Evolutionary conservation across 2,329 filamentous ascomycete species (phyloP), one percentile per base, ranked within the genome.

Genomic region (Thelonectria blattea): DNA sequence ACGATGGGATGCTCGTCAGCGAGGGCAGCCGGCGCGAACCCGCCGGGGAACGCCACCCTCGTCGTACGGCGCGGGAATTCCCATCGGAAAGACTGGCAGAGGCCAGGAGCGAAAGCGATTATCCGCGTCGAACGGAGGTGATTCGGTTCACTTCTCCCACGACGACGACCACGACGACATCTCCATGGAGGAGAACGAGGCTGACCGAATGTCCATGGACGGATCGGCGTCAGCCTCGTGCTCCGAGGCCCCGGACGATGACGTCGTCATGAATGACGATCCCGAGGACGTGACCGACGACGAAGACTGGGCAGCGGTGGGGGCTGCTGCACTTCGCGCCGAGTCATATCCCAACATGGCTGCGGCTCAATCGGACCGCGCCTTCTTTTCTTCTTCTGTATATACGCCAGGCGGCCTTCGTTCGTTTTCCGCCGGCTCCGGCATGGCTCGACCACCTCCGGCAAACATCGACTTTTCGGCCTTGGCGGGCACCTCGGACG

Each of bases 261-360:
- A 88, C 61, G 82, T 87, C 62, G 80, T 80, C 67, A 86, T 88
- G 80, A 88, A 88, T 69, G 90, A 92, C 68, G 90, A 96, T 72
- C 87, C 91, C 62, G 89, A 91, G 66, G 92, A 97, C 72, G 85
- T 91, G 61, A 98, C 95, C 22, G 95, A 98, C 73, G 92, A 97
- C 73, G 94, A 98, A 77, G 93, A 98, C 77, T 97, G 94, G 93
- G 92, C 91, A 48, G 88, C 91, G 53, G 90, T 97, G 63, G 94
- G 93, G 56, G 92, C 93, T 30, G 92, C 91, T 56, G 91, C 92
- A 66, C 84, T 97, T 68, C 88, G 93, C 65, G 85, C 86, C 60
- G 83, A 84, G 50, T 89, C 86, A 7, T 88, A 88, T 70, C 82
- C 84, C 56, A 83, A 78, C 69, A 84, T 81, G 68, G 80, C 75